phyloP scores from a whole-genome alignment of 2,329 filamentous ascomycete genomes.

The Trichoderma sp. region DNA sequence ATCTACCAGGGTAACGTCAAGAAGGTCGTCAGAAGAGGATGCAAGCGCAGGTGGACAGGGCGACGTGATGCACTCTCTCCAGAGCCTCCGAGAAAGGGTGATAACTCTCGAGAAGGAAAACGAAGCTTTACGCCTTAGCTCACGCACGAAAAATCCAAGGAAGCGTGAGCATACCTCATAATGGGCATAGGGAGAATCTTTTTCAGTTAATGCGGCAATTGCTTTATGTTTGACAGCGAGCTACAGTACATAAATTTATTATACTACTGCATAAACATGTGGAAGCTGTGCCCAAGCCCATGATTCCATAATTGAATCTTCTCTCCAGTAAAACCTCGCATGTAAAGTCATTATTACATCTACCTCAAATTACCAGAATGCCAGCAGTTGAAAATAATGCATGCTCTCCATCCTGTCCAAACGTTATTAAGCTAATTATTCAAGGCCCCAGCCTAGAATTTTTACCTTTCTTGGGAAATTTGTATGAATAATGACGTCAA shows the following conservation, averaged over 20 bases:
- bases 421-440: no score
- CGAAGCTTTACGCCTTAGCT: not conserved
- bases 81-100: conserved; percentile 1
- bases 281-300: not conserved
- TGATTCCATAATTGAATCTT: not conserved
- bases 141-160: not conserved
- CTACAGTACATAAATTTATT: not conserved
- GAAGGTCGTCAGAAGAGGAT: not conserved
- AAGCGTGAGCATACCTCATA: not conserved
- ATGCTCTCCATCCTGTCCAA: not conserved
- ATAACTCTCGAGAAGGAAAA: conserved; percentile 10
- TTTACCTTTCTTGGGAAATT: not conserved
- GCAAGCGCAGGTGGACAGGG: not conserved
- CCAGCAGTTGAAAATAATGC: not conserved
- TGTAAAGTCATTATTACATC: not conserved
- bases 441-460: not conserved
- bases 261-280: not conserved
- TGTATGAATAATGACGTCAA: not conserved
- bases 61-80: conserved; percentile 6
- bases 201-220: not conserved
- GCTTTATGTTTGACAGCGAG: not conserved
- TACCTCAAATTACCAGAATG: not conserved
- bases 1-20: not conserved
- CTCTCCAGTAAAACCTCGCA: not conserved
- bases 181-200: not conserved